Conservation (phyloP, 352 stramenopile species). For the Bremia lactucae region DNA sequence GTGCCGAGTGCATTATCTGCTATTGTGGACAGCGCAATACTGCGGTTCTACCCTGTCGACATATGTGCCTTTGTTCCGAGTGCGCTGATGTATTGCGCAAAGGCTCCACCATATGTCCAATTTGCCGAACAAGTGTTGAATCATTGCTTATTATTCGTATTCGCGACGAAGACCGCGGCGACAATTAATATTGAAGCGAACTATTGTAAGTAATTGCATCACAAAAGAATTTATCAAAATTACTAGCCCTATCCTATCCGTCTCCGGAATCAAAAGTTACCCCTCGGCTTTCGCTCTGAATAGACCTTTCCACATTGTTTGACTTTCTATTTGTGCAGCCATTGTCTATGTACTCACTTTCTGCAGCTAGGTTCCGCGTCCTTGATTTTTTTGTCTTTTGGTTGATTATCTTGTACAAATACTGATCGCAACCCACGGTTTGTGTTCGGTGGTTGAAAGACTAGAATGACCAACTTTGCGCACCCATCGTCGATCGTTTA, state of each 20-base stretch:
- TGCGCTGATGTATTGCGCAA: conserved; percentile 69
- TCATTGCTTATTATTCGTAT: conserved; percentile 72
- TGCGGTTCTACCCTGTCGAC: conserved; percentile 71
- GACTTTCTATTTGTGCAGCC: conserved; percentile 24
- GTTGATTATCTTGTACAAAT: conserved; percentile 40
- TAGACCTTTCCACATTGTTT: conserved; percentile 8
- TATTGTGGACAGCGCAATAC: conserved; percentile 73
- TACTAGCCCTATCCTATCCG: conserved; percentile 24
- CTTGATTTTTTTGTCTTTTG: conserved; percentile 27
- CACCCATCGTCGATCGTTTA: conserved; percentile 29
- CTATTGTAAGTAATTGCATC: conserved; percentile 3
- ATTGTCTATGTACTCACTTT: conserved; percentile 3
- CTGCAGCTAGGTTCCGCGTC: conserved; percentile 9
- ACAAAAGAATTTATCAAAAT: conserved; percentile 30
- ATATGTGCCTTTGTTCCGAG: conserved; percentile 81
- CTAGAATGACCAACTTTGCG: too few relatives aligned
- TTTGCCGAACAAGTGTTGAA: conserved; percentile 70
- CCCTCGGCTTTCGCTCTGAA: conserved; percentile 18
- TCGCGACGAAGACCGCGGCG: conserved; percentile 21
- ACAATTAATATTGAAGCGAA: conserved; percentile 5
- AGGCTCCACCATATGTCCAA: conserved; percentile 64
- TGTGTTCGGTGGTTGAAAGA: conserved; percentile 17
- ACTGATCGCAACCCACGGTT: conserved; percentile 15
- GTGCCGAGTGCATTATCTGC: conserved; percentile 82
- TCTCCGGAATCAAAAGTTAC: conserved; percentile 22